These are phyloP conservation scores for Clavispora fructus DNA, from an alignment of 805 yeast genomes.

Conservation along the genomic window DNA sequence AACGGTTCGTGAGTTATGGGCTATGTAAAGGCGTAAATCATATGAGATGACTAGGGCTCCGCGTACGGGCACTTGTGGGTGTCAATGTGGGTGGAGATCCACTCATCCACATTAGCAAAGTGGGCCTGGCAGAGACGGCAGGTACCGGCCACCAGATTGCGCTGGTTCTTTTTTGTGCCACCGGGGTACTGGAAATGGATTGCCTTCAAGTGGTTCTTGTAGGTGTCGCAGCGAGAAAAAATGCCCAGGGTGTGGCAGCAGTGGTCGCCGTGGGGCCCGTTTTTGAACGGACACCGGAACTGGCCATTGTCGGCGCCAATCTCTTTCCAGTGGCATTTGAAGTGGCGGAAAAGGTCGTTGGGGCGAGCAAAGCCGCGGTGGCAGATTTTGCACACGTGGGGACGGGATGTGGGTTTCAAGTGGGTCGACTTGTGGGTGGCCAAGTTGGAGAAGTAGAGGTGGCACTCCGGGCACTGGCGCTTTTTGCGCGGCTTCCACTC, in stretches of 20 bases:
- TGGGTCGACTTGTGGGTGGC: slow-evolving; percentile 84
- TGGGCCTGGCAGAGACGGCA: slow-evolving; percentile 71
- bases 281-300: slow-evolving; percentile 74
- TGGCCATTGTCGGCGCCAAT: slow-evolving; percentile 61
- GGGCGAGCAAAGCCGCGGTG: slow-evolving; percentile 82
- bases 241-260: slow-evolving; percentile 81
- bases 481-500: slow-evolving; percentile 51
- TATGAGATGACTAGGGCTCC: not conserved
- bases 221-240: slow-evolving; percentile 86
- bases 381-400: slow-evolving; percentile 74
- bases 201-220: slow-evolving; percentile 85
- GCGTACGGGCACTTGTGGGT: slow-evolving; percentile 29
- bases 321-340: slow-evolving; percentile 80
- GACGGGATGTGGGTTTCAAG: slow-evolving; percentile 63
- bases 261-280: slow-evolving; percentile 24
- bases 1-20: not conserved
- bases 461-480: slow-evolving; percentile 69
- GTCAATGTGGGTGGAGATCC: slow-evolving; percentile 76
- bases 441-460: slow-evolving; percentile 64
- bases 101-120: slow-evolving; percentile 68
- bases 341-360: slow-evolving; percentile 80
- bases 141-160: slow-evolving; percentile 61
- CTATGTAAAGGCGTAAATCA: not conserved
- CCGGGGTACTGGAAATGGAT: slow-evolving; percentile 84
- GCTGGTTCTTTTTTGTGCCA: slow-evolving; percentile 76